Base-by-base conservation (phyloP, 495 filamentous ascomycete genomes). In the Hypoxylon fragiforme region DNA sequence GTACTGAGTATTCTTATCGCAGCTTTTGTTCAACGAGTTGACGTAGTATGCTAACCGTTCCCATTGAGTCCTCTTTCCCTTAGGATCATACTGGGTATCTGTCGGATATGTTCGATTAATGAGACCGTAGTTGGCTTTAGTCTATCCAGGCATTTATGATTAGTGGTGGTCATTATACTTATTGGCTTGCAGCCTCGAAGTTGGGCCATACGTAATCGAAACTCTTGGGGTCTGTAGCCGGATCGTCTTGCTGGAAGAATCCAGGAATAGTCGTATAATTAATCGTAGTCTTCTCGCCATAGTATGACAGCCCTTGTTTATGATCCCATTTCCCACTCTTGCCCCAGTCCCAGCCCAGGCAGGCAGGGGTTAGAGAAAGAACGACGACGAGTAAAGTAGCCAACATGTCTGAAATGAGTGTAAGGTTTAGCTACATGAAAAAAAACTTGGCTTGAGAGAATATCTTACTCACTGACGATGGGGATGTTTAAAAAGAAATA, bases 181-280 rank as follows among this genome's bases (percentile, higher is more conserved):
- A n/a, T 22, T 18, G 24, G 21, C 7, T 16, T 26, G 13, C n/a
- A 13, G 30, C 22, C 19, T 15, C 9, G 18, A 13, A 30, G 12
- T 13, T 14, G 28, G 8, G 11, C 53, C 74, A 41, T 69, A 87
- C 84, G 64, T 84, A 91, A 65, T 88, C 83, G 66, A 90, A 91
- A 0, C 74, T 81, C 9, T 70, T 69, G 1, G 82, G 60, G 62
- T 88, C 75, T 1, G 87, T 91, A 7, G 73, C 66, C 0, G 72
- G 71, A 40, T 87, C 77, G 68, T 90, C 87, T 66, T 91, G 88
- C 12, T 80, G 67, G 63, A 91, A 91, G 64, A 84, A 88, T 1
- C 85, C 88, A 4, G 80, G 73, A 9, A 90, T 80, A 3, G 81
- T 82, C 2, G 79, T 78, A 62, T 89, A 90, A 41, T 82, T 76